Base-by-base conservation (phyloP, 2,329 filamentous ascomycete genomes). In the Lasiodiplodia hormozganensis region DNA sequence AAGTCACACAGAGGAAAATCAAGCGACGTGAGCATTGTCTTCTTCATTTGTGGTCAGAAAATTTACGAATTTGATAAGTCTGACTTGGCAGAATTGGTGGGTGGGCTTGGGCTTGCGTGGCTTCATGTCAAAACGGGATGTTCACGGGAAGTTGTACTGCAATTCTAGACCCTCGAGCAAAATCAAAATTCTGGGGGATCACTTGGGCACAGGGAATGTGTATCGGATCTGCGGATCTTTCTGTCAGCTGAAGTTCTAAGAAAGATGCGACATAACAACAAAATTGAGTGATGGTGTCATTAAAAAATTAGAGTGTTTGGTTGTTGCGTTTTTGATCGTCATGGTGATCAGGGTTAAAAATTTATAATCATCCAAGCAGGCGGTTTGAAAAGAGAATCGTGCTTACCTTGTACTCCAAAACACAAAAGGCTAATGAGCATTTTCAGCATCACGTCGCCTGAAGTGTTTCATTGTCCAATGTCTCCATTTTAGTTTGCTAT, bases 241-340 rank as follows among this genome's bases (percentile, higher is more conserved):
- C 18, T 36, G 43, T 62, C 36, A 62, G 58, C 43, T 14, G 23
- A 47, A 28, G 28, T 31, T 21, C 43, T 10, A 40, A 62, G 12
- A 25, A 28, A 36, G 21, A 18, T 16, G 5, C 31, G 31, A 34
- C 31, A 12, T 6, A 40, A n/a, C 18, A n/a, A 31, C 36, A 12
- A 18, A n/a, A 2, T 18, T 52, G 31, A 18, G 47, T 25, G 47
- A 3, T 10, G 16, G 43, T 34, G 80, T 90, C 88, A 89, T 86
- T 79, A 89, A 90, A 89, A 90, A 90, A 90, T 89, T 89, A 90
- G 87, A 90, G 87, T 89, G 84, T 87, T 86, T 88, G 31, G 87
- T 87, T 88, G 85, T 84, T 64, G 60, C 43, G 82, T 82, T 85
- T 84, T 84, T 85, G 73, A 78, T 88, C 86, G 81, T 88, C 87